Percentiles rank a stretch among this genome's conserved stretches.
These are phyloP conservation scores for Silene conica DNA, from an alignment of 148 eudicot genomes.

Conservation along the genomic window DNA sequence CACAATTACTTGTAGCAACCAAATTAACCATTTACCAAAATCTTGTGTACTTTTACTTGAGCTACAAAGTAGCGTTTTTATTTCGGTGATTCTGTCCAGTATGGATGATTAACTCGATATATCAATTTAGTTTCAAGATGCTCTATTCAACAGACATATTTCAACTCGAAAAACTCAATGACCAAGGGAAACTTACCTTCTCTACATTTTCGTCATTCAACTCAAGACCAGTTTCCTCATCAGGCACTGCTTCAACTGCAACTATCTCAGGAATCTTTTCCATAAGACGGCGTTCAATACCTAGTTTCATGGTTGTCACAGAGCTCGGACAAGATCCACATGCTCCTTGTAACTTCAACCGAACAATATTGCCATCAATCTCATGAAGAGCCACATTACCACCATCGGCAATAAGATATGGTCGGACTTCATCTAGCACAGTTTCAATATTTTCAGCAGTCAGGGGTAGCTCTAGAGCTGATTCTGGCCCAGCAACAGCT, in stretches of 20 bases:
- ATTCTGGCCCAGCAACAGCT: conserved; percentile 70
- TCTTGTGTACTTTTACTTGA: too few species aligned
- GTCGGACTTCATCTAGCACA: conserved; percentile 84
- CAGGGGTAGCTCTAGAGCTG: conserved; percentile 66
- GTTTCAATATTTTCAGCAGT: conserved; percentile 83
- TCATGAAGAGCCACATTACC: conserved; percentile 93
- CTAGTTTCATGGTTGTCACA: conserved; percentile 82
- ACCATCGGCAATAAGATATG: conserved; percentile 85
- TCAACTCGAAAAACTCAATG: not conserved
- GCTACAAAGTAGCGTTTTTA: not conserved
- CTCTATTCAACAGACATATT: not conserved
- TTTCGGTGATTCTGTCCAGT: too few species aligned
- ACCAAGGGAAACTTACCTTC: conserved; percentile 43
- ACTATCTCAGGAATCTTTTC: conserved; percentile 92
- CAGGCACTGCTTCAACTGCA: conserved; percentile 79
- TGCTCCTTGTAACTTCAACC: conserved; percentile 82
- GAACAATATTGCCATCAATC: conserved; percentile 83
- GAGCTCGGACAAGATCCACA: conserved; percentile 98
- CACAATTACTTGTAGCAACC: not conserved
- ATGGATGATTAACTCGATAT: too few species aligned
- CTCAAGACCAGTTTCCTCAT: conserved; percentile 95
- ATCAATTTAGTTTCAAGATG: too few species aligned
- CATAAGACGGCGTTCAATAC: conserved; percentile 87
- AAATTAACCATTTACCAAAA: not conserved
- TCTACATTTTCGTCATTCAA: conserved; percentile 91